Evolutionary conservation across 495 filamentous ascomycete genomes (phyloP).

Genomic region (Daldinia decipiens): DNA sequence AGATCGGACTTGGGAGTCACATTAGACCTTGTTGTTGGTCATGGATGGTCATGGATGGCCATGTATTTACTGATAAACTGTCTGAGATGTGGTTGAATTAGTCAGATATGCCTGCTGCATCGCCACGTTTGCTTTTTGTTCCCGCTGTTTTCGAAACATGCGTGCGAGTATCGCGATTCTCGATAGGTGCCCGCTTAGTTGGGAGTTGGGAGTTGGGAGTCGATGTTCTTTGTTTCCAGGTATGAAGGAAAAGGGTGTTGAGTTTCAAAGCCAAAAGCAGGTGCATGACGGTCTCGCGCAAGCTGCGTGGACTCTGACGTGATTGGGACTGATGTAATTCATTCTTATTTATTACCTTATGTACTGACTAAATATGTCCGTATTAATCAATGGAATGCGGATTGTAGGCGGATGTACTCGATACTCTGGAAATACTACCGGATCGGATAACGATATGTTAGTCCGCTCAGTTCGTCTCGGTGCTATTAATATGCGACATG

Average conservation of each 20-base stretch:
- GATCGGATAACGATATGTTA: conserved; percentile 34
- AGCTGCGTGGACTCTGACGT: conserved; percentile 38
- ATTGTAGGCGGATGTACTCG: conserved; percentile 1
- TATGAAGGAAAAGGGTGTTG: conserved; percentile 1
- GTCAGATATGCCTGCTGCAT: conserved; percentile 17
- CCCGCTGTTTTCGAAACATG: conserved; percentile 7
- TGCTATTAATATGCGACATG: conserved; percentile 18
- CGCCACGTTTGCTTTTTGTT: conserved; percentile 33
- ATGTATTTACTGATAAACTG: conserved; percentile 6
- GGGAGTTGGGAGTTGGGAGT: not conserved
- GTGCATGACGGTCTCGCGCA: conserved; percentile 27
- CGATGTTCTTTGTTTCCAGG: conserved; percentile 1
- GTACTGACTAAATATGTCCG: not conserved
- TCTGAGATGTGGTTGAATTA: conserved; percentile 16
- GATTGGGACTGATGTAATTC: conserved; percentile 44
- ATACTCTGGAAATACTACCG: conserved; percentile 2
- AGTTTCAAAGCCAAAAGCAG: not conserved
- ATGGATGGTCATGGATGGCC: not conserved
- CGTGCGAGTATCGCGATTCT: conserved; percentile 12
- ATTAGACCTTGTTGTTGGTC: conserved; percentile 15
- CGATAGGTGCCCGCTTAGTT: conserved; percentile 31
- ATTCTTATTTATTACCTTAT: not conserved
- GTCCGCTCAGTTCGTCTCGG: not conserved
- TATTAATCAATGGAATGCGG: not conserved
- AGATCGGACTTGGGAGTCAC: conserved; percentile 33